Conservation (phyloP, 2,329 filamentous ascomycete species). For the Aureobasidium sp. region DNA sequence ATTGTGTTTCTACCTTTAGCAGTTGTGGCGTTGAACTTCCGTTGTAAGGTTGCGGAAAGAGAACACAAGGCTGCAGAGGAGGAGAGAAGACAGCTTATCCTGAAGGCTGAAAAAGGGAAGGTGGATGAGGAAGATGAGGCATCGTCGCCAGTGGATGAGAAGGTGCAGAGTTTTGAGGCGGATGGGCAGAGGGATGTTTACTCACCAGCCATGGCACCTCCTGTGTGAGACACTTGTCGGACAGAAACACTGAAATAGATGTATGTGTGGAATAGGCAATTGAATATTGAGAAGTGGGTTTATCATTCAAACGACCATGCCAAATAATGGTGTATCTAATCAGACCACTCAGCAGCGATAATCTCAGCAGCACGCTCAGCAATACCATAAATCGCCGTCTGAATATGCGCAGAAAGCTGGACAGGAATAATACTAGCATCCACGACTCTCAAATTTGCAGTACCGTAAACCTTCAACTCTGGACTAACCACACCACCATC, state of each 20-base stretch:
- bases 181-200: background rate
- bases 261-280: no score
- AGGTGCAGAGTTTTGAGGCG: slow-evolving; percentile 2
- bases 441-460: slow-evolving; percentile 25
- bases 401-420: slow-evolving; percentile 29
- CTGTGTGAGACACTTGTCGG: background rate
- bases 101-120: background rate
- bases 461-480: slow-evolving; percentile 27
- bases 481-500: slow-evolving; percentile 29
- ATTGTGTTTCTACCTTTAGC: slow-evolving; percentile 29
- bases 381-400: slow-evolving; percentile 26
- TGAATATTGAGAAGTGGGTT: background rate
- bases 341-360: slow-evolving; percentile 7
- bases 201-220: background rate
- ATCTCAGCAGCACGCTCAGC: slow-evolving; percentile 26
- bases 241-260: no score
- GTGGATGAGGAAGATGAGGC: background rate
- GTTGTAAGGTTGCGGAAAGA: slow-evolving; percentile 24
- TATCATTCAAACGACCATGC: background rate
- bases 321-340: background rate
- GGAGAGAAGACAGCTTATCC: slow-evolving; percentile 3
- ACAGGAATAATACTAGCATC: slow-evolving; percentile 29
- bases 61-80: slow-evolving; percentile 18
- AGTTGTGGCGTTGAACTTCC: slow-evolving; percentile 28
- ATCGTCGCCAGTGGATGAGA: background rate